Conservation (phyloP, 1,139 yeast genomes). For the Scheffersomyces titani region DNA sequence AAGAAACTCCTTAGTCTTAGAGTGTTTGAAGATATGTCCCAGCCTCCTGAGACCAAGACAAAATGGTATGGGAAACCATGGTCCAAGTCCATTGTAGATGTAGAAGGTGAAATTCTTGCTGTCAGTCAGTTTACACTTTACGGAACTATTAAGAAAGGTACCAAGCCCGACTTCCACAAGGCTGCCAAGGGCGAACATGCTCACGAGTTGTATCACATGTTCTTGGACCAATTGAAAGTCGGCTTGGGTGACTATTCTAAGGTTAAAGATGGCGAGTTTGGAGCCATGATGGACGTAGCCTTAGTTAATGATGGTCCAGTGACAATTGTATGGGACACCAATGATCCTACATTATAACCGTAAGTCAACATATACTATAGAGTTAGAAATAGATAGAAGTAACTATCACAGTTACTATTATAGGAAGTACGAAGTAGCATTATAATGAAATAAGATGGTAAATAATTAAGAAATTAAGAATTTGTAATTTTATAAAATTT, state of each 20-base stretch:
- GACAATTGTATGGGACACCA: conserved; percentile 71
- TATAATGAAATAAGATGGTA: neutral
- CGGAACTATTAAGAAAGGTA: conserved; percentile 82
- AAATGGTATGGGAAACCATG: conserved; percentile 66
- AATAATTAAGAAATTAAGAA: neutral
- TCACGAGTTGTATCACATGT: conserved; percentile 60
- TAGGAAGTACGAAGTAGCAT: no score
- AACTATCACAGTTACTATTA: no score
- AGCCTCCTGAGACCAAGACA: conserved; percentile 33
- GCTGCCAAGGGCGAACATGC: conserved; percentile 88
- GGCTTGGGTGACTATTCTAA: conserved; percentile 60
- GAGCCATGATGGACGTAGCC: conserved; percentile 95
- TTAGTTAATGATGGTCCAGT: conserved; percentile 86
- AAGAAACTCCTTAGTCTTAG: conserved; percentile 65
- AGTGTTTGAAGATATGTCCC: conserved; percentile 62
- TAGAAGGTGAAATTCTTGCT: conserved; percentile 51
- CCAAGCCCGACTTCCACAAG: conserved; percentile 89
- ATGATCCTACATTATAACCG: conserved; percentile 20
- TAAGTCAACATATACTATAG: neutral
- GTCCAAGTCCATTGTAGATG: conserved; percentile 38
- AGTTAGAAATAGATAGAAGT: neutral
- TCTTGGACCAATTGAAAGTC: conserved; percentile 49
- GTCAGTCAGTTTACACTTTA: conserved; percentile 91
- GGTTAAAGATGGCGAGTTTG: conserved; percentile 87
- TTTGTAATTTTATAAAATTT: neutral